phyloP scores from a whole-genome alignment of 164 flowering plant species.

The Chloranthus sessilifolius region DNA sequence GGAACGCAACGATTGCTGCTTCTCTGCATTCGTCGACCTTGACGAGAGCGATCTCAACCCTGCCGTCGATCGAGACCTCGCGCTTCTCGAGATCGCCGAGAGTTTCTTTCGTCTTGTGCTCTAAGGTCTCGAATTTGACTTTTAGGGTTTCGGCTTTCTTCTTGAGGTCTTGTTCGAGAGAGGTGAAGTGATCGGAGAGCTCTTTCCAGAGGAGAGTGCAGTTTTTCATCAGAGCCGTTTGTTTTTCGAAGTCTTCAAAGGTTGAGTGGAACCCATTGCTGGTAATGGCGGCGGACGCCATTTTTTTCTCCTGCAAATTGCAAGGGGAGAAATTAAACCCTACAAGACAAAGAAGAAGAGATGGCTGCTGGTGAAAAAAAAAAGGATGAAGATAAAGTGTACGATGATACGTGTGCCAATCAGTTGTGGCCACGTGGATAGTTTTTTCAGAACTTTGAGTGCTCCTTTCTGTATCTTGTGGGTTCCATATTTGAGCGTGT shows the following conservation, averaged over 20 bases:
- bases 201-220: conserved; percentile 96
- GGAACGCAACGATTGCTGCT: conserved; percentile 37
- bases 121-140: conserved; percentile 46
- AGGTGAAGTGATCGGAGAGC: conserved; percentile 86
- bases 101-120: conserved; percentile 48
- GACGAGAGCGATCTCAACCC: conserved; percentile 43
- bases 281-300: conserved; percentile 83
- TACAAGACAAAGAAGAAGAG: too few relatives aligned
- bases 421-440: too few relatives aligned
- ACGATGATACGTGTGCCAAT: too few relatives aligned
- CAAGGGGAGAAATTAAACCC: conserved; percentile 22
- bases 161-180: conserved; percentile 64
- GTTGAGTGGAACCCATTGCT: conserved; percentile 54
- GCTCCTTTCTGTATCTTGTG: too few relatives aligned
- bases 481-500: too few relatives aligned
- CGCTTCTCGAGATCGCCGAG: conserved; percentile 54
- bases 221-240: conserved; percentile 77
- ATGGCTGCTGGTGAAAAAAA: too few relatives aligned
- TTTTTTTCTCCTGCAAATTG: conserved; percentile 14
- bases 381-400: too few relatives aligned
- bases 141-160: conserved; percentile 62
- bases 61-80: conserved; percentile 53
- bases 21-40: conserved; percentile 40
- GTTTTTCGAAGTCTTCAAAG: conserved; percentile 84
- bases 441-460: too few relatives aligned